These are phyloP conservation scores for Neurospora discreta DNA, from an alignment of 495 filamentous ascomycete genomes.

Conservation along the genomic window DNA sequence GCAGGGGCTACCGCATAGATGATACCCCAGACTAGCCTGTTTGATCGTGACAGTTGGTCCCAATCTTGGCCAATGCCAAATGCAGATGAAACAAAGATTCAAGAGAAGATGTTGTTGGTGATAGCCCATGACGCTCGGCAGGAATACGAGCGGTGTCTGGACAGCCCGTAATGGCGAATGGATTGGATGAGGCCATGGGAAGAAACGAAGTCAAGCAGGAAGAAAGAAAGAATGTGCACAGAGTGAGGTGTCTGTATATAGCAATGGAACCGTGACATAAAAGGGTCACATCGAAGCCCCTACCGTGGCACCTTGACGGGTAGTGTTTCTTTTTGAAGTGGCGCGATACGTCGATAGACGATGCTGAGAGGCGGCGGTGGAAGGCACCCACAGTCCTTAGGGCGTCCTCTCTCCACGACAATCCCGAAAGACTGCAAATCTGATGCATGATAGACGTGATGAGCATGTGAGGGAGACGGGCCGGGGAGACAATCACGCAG, in stretches of 20 bases:
- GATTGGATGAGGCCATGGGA: neutral
- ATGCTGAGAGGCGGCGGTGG: neutral
- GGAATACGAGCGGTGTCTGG: neutral
- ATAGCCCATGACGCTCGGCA: neutral
- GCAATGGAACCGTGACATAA: neutral
- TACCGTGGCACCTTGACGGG: neutral
- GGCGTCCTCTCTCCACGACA: neutral
- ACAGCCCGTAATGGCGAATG: neutral
- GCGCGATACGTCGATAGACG: neutral
- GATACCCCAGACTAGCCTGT: neutral
- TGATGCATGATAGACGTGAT: neutral
- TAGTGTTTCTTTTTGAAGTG: neutral
- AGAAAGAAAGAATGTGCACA: neutral
- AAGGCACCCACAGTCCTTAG: neutral
- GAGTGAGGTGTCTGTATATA: neutral
- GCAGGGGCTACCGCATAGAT: neutral
- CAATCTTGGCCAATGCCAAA: neutral
- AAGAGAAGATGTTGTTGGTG: neutral
- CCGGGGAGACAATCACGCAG: neutral
- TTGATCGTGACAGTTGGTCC: neutral
- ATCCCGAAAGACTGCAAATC: neutral
- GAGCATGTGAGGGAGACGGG: neutral
- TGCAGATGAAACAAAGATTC: neutral
- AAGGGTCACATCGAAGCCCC: neutral
- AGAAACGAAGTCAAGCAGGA: neutral